Conservation (phyloP, 129 eudicot species). For the Apium graveolens region DNA sequence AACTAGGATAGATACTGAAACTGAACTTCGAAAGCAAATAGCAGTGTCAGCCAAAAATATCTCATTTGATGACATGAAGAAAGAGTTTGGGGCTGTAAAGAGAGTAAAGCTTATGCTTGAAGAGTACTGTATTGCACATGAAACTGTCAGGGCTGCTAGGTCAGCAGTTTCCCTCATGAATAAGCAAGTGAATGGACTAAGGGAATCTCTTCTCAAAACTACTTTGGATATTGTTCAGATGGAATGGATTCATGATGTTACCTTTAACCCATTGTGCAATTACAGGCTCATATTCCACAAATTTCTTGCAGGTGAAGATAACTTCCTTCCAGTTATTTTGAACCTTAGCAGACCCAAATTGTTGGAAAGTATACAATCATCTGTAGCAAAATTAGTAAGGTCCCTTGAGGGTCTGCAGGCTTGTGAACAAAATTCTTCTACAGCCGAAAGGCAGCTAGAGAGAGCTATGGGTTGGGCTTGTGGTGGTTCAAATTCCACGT, state of each 20-base stretch:
- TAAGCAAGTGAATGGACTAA: conserved; percentile 65
- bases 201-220: conserved; percentile 60
- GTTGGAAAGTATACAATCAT: conserved; percentile 66
- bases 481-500: conserved; percentile 73
- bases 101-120: conserved; percentile 71
- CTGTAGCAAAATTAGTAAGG: conserved; percentile 58
- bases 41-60: conserved; percentile 30
- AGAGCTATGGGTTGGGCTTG: conserved; percentile 99
- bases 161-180: conserved; percentile 78
- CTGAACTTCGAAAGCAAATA: conserved; percentile 43
- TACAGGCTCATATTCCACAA: conserved; percentile 62
- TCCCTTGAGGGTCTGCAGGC: conserved; percentile 68
- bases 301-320: conserved; percentile 51
- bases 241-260: conserved; percentile 87
- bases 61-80: conserved; percentile 28
- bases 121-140: conserved; percentile 93
- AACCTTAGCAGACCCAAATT: conserved; percentile 70
- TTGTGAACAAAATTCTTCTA: conserved; percentile 70
- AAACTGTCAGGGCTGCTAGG: conserved; percentile 85
- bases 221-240: conserved; percentile 70
- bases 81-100: conserved; percentile 36
- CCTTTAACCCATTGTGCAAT: conserved; percentile 50
- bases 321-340: conserved; percentile 44
- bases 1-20: conserved; percentile 47
- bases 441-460: conserved; percentile 99